Conservation (phyloP, 1,284 basidiomycete genomes). For the Exobasidium cylindrosporum region DNA sequence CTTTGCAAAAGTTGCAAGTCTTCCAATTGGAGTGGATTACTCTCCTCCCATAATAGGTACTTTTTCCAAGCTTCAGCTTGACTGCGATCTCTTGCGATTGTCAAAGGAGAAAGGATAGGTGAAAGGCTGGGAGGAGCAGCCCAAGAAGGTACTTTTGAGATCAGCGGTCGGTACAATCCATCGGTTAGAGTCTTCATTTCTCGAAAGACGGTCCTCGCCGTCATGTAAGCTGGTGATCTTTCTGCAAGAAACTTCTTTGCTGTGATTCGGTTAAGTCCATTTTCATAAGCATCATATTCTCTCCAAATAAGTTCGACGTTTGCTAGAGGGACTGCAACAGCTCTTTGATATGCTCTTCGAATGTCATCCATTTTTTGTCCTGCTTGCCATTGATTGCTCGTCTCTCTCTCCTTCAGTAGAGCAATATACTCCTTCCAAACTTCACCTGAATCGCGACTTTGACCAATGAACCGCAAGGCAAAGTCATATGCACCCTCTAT, state of each 20-base stretch:
- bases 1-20: slow-evolving; percentile 66
- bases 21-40: slow-evolving; percentile 86
- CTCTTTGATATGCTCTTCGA: slow-evolving; percentile 86
- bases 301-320: slow-evolving; percentile 93
- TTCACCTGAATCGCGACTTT: slow-evolving; percentile 62
- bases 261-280: slow-evolving; percentile 81
- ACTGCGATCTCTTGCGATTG: slow-evolving; percentile 62
- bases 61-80: slow-evolving; percentile 81
- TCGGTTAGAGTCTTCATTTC: slow-evolving; percentile 70
- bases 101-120: slow-evolving; percentile 15
- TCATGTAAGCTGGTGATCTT: slow-evolving; percentile 82
- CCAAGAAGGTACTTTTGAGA: slow-evolving; percentile 47
- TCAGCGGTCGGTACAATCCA: slow-evolving; percentile 35
- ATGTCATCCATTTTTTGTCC: slow-evolving; percentile 92
- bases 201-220: slow-evolving; percentile 81
- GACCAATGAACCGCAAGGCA: slow-evolving; percentile 82
- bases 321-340: slow-evolving; percentile 86
- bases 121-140: background rate
- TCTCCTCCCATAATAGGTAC: slow-evolving; percentile 93
- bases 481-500: slow-evolving; percentile 91
- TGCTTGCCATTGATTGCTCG: slow-evolving; percentile 74
- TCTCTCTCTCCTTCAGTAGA: slow-evolving; percentile 73
- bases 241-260: slow-evolving; percentile 92
- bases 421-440: slow-evolving; percentile 70
- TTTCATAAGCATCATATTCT: slow-evolving; percentile 91